Base-by-base conservation (phyloP, 306 rosid genomes). In the Vachellia collinsii region DNA sequence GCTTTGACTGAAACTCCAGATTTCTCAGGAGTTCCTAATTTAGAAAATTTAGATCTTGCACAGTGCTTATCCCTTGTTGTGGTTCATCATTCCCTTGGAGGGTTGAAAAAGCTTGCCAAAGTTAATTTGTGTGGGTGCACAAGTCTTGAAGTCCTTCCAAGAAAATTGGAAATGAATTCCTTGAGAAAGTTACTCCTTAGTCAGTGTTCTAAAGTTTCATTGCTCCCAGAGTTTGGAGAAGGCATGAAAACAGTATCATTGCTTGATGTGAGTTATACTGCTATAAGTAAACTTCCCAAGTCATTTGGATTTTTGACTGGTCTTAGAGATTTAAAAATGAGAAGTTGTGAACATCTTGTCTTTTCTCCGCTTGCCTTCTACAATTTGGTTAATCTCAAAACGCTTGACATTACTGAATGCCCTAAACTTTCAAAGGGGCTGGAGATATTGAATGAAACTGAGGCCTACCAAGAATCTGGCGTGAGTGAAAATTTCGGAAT, bases 41-140 rank as follows among this genome's bases (percentile, higher is more conserved):
- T 70, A 20, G 74, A 22, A 44, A 43, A 19, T 20, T 43, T 70
- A 7, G 20, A 11, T 29, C 20, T 70, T 5, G 11, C 2, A 23
- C 20, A 20, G 1, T 22, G n/a, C 51, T 14, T 0, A 70, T 42
- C 54, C 3, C 48, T 74, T 41, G 13, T 38, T 11, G 11, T 54
- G n/a, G n/a, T 74, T 42, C 68, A 74, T 37, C 48, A 34, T 36
- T 74, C 78, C 7, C 46, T 74, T 54, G 78, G 53, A 36, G n/a
- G 20, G 50, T 64, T n/a, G n/a, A 39, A 19, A 9, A 75, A 17
- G 68, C 79, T 75, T 75, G 38, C 41, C 9, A 0, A 20, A 1
- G 37, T 75, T 22, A 48, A 75, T 23, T 56, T 59, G 7, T 10
- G 4, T 9, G 20, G 17, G 7, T 47, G 61, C 58, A 47, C 3